Evolutionary conservation across 495 filamentous ascomycete species (phyloP).

Genomic region (Choiromyces venosus): DNA sequence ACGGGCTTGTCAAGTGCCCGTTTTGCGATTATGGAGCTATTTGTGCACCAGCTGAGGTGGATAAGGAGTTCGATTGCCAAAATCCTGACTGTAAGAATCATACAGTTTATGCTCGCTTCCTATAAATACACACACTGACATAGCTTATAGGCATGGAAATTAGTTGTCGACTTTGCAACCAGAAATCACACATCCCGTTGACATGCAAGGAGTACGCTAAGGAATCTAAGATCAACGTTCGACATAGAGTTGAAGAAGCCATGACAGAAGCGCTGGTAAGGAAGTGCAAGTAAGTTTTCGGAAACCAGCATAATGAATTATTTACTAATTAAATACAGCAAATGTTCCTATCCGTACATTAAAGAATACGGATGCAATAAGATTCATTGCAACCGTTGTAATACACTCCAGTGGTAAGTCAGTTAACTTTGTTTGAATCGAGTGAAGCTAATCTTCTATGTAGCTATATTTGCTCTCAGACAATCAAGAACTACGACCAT

Average conservation of each 20-base stretch:
- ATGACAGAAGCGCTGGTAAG: constrained; percentile 74
- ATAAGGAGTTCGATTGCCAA: constrained; percentile 69
- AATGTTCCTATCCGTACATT: constrained; percentile 58
- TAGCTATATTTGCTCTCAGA: constrained; percentile 66
- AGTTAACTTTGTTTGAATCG: background rate
- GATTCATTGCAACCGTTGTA: constrained; percentile 62
- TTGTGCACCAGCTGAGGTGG: constrained; percentile 59
- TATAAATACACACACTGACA: constrained; percentile 5
- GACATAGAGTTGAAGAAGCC: constrained; percentile 71
- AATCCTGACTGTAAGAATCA: constrained; percentile 56
- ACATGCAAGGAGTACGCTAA: constrained; percentile 64
- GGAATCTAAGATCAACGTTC: constrained; percentile 55
- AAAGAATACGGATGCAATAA: constrained; percentile 83
- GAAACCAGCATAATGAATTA: constrained; percentile 25
- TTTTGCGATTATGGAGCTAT: constrained; percentile 79
- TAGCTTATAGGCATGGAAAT: constrained; percentile 41
- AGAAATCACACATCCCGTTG: constrained; percentile 67
- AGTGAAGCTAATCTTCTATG: constrained; percentile 16
- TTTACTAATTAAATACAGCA: constrained; percentile 38
- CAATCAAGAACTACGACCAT: constrained; percentile 50
- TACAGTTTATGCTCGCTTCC: constrained; percentile 1
- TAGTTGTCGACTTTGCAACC: constrained; percentile 69
- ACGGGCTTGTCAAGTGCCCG: constrained; percentile 65
- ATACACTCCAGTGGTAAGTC: constrained; percentile 54
- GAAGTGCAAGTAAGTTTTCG: constrained; percentile 58